Percentiles rank a stretch among this genome's conserved stretches.
phyloP scores from a whole-genome alignment of 2,329 filamentous ascomycete species.

The Fusarium mexicanum region DNA sequence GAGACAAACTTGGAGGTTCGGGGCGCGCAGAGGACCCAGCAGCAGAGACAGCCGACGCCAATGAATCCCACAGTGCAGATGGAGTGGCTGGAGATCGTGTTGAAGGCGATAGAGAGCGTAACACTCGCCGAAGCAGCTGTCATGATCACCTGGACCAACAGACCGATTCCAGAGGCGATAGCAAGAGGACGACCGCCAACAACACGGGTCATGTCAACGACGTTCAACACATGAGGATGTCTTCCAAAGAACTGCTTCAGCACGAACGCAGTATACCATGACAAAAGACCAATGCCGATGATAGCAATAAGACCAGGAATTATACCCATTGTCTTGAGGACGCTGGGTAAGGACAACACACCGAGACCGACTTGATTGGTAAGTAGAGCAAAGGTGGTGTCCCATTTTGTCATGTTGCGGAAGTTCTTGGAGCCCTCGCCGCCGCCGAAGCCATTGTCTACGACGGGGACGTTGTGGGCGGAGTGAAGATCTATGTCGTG shows the following conservation, averaged over 20 bases:
- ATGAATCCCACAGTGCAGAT: slow-evolving; percentile 75
- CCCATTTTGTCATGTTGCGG: slow-evolving; percentile 49
- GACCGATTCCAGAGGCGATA: slow-evolving; percentile 62
- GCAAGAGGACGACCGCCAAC: slow-evolving; percentile 50
- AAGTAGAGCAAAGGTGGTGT: slow-evolving; percentile 47
- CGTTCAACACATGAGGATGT: slow-evolving; percentile 74
- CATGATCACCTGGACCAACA: slow-evolving; percentile 77
- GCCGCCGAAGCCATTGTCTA: slow-evolving; percentile 44
- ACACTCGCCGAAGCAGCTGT: slow-evolving; percentile 74
- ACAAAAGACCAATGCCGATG: slow-evolving; percentile 70
- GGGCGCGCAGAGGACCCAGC: slow-evolving; percentile 71
- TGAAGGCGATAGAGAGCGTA: slow-evolving; percentile 73
- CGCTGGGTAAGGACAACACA: slow-evolving; percentile 76
- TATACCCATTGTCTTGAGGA: slow-evolving; percentile 73
- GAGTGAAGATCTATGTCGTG: slow-evolving; percentile 28
- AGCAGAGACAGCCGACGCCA: slow-evolving; percentile 68
- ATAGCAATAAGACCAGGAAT: slow-evolving; percentile 75
- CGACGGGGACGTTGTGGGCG: slow-evolving; percentile 29
- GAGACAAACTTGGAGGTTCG: slow-evolving; percentile 66
- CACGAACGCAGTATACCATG: slow-evolving; percentile 64
- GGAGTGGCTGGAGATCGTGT: slow-evolving; percentile 70
- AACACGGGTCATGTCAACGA: slow-evolving; percentile 74
- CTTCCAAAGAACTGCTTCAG: slow-evolving; percentile 74
- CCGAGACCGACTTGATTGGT: slow-evolving; percentile 51
- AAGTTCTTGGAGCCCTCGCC: slow-evolving; percentile 46